These are phyloP conservation scores for Calocybe indica DNA, from an alignment of 768 basidiomycete species.

Conservation along the genomic window DNA sequence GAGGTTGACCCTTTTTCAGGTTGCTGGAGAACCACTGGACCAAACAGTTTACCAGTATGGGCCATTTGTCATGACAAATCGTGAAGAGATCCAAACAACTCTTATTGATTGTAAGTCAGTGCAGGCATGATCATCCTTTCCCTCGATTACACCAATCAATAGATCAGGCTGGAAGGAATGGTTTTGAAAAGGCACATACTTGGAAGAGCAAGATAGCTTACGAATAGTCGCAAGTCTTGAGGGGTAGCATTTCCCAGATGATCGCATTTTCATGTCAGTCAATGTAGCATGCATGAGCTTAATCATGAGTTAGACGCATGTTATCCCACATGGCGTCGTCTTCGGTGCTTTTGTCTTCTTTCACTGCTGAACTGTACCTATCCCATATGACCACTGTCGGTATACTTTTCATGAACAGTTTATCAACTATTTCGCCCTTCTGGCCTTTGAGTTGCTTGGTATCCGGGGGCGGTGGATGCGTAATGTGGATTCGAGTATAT, in stretches of 20 bases:
- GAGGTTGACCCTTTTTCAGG: conserved; percentile 28
- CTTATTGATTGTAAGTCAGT: conserved; percentile 64
- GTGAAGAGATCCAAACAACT: conserved; percentile 77
- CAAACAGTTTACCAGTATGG: conserved; percentile 87
- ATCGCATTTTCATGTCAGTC: too few species aligned
- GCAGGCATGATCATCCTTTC: too few species aligned
- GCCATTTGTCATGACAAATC: conserved; percentile 82
- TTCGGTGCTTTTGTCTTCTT: conserved; percentile 15
- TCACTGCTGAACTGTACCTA: conserved; percentile 13
- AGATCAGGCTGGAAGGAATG: conserved; percentile 76
- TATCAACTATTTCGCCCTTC: conserved; percentile 59
- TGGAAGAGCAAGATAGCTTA: conserved; percentile 84
- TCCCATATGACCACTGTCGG: conserved; percentile 69
- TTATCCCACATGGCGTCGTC: conserved; percentile 66
- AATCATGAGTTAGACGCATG: conserved; percentile 32
- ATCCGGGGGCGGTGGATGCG: conserved; percentile 42
- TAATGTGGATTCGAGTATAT: conserved; percentile 64
- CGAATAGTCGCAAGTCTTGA: conserved; percentile 25
- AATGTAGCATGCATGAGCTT: too few species aligned
- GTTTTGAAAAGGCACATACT: conserved; percentile 83
- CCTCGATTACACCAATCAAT: conserved; percentile 5
- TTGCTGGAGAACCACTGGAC: conserved; percentile 84
- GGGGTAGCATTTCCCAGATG: too few species aligned
- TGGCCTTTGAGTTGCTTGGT: conserved; percentile 45
- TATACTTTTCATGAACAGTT: conserved; percentile 52